Percentiles rank a stretch among this genome's conserved stretches.
Conservation (phyloP, 179 eudicot species). For the Carnegiea gigantea region DNA sequence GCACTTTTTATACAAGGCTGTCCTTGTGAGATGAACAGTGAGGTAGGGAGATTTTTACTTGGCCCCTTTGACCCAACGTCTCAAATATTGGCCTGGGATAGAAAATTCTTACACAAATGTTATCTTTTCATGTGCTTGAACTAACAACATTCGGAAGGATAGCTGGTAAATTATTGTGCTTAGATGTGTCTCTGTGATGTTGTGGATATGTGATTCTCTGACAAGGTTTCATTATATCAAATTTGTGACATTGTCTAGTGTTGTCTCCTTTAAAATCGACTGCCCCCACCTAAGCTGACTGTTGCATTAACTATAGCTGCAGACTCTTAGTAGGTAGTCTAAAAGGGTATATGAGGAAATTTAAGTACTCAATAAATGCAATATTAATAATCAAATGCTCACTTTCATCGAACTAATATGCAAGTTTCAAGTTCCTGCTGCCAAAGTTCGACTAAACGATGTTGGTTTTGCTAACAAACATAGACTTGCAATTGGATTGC, state of each 20-base stretch:
- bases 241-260: not conserved
- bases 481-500: not conserved
- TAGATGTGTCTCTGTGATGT: not conserved
- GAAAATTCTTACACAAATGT: not conserved
- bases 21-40: not conserved
- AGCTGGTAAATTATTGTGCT: not conserved
- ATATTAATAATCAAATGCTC: not conserved
- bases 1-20: not conserved
- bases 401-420: not conserved
- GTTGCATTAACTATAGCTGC: not conserved
- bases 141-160: not conserved
- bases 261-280: not conserved
- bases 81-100: not conserved
- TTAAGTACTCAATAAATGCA: not conserved
- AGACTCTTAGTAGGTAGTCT: not conserved
- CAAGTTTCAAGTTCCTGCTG: too few species aligned
- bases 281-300: not conserved
- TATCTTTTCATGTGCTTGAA: not conserved
- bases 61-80: not conserved
- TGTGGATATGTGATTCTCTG: not conserved
- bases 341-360: not conserved
- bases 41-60: not conserved
- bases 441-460: too few species aligned
- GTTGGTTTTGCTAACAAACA: not conserved
- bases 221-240: not conserved